phyloP scores from a whole-genome alignment of 2,329 filamentous ascomycete genomes.

The Diaporthe batatas region DNA sequence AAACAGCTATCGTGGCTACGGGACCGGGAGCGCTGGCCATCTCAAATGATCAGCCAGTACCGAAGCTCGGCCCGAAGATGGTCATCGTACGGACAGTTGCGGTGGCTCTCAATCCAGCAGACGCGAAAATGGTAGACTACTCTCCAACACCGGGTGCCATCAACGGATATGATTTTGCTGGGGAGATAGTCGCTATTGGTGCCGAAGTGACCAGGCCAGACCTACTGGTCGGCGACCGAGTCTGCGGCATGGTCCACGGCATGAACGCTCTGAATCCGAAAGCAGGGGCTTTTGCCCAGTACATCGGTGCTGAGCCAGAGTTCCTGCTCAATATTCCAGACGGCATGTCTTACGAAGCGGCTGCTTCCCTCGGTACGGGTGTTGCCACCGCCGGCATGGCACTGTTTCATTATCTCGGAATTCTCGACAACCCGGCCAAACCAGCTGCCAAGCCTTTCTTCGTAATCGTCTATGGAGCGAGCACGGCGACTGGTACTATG shows the following conservation, averaged over 20 bases:
- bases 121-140: slow-evolving; percentile 51
- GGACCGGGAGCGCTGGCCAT: too few species aligned
- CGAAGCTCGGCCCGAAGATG: too few species aligned
- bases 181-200: slow-evolving; percentile 46
- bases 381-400: slow-evolving; percentile 43
- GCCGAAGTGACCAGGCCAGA: too few species aligned
- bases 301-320: not conserved
- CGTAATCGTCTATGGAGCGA: slow-evolving; percentile 7
- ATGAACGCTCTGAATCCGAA: slow-evolving; percentile 1
- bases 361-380: not conserved
- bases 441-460: not conserved
- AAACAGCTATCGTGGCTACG: too few species aligned
- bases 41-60: too few species aligned
- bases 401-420: slow-evolving; percentile 42
- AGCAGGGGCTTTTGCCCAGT: slow-evolving; percentile 15
- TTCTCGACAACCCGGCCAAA: slow-evolving; percentile 41
- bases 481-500: slow-evolving; percentile 6
- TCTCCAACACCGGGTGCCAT: slow-evolving; percentile 47
- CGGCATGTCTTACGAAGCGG: not conserved
- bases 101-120: slow-evolving; percentile 53
- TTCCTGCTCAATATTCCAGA: slow-evolving; percentile 4
- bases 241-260: slow-evolving; percentile 4
- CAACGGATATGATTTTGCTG: slow-evolving; percentile 52
- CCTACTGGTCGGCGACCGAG: not conserved
- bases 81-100: slow-evolving; percentile 34